Evolutionary conservation across 257 asterid species (phyloP), one percentile per base, ranked within the genome.

Genomic region (Nicotiana noctiflora): DNA sequence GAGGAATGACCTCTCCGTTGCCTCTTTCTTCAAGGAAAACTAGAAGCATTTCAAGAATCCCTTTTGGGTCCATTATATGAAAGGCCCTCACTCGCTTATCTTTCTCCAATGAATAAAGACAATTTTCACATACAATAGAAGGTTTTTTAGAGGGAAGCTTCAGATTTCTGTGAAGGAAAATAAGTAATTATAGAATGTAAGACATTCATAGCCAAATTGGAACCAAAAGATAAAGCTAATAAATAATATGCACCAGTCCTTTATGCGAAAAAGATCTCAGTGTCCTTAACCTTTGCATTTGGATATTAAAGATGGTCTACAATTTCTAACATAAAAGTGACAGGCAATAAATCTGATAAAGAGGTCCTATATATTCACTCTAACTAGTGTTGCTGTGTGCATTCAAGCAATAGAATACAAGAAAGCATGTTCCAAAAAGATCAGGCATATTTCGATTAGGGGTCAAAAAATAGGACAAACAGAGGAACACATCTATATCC

Each of bases 121-220:
- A 93, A 85, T 89, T 93, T 84, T 95, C 99, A 83, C 99, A 95
- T 75, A 93, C 99, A 83, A 95, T 63, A 84, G 98, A 85, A 74
- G 98, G 99, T 74, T 87, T 80, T 67, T 92, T 88, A 80, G 97
- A 93, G 29, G 99, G 99, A 81, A 95, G 96, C 93, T 91, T 95
- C 84, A 95, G 83, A 80, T 93, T 92, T 87, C 99, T 95, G 44
- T 23, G 83, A 62, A 13, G 3, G 82, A 76, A 55, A 86, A 84
- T 74, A 72, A 34, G 15, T n/a, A 86, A 81, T 55, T 21, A 12
- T 57, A 11, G 57, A 57, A 57, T n/a, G 21, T 34, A 25, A 64
- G 14, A 62, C 15, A 49, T 23, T 5, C 77, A 29, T 32, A 79
- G 82, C 81, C 75, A 10, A 80, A 64, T 46, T 12, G 49, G 75